Base-by-base conservation (phyloP, 768 basidiomycete species). In the Collybiopsis luxurians region DNA sequence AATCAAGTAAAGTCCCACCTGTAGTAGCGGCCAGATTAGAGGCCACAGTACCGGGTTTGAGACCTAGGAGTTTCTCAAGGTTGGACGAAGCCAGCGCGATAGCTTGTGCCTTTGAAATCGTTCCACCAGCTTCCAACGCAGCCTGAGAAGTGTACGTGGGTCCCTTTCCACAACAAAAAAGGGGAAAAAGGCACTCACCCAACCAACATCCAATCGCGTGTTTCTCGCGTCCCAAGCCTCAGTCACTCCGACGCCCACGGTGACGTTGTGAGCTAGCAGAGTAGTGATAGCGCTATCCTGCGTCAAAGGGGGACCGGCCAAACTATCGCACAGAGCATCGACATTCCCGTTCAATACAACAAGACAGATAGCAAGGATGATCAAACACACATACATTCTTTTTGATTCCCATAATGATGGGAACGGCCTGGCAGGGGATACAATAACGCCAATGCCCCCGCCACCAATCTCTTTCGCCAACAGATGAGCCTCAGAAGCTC, bases 161-260 rank as follows among this genome's bases (percentile, higher is more conserved):
- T n/a, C n/a, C n/a, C n/a, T n/a, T n/a, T n/a, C n/a, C n/a, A 19
- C 9, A 28, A 0, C n/a, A 39, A 13, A 19, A 58, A 39, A 10
- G 23, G 17, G 48, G 11, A 24, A 28, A 15, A 54, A 23, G 40
- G n/a, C 6, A 27, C 31, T 53, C 23, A 86, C 87, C 92, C 92
- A 95, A 53, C 80, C 89, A 50, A 82, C 72, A 61, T 94, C 90
- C 60, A 90, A 87, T 7, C 90, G 79, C 17, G 85, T 78, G 58
- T 86, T 89, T 39, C 87, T 81, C 5, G 86, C 84, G 45, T 77
- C 77, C 83, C 80, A 86, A 12, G 40, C 59, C 27, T 87, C 86
- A 31, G 75, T 68, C 27, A 83, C 74, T 9, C 86, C 88, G 51
- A 90, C 65, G 11, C 81, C 88, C 23, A 90, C 81, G 10, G 83